phyloP scores from a whole-genome alignment of 768 basidiomycete genomes.

The Gymnopilus dilepis region DNA sequence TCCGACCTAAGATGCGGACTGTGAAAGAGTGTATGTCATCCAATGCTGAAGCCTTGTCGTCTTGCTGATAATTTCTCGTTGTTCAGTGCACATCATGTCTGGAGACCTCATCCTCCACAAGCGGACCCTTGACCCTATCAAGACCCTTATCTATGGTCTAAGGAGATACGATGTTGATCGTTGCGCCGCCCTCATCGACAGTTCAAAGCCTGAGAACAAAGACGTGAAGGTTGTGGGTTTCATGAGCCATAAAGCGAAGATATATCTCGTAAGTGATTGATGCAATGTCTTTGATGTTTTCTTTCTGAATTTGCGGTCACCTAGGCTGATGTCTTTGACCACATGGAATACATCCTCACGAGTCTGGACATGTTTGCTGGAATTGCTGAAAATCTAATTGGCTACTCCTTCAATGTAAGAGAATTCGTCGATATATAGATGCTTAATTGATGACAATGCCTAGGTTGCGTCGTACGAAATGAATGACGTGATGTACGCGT shows the following conservation, averaged over 20 bases:
- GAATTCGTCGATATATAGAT: background rate
- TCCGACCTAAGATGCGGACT: slow-evolving; percentile 64
- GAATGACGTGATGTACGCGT: slow-evolving; percentile 72
- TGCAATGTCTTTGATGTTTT: background rate
- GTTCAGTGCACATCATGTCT: slow-evolving; percentile 73
- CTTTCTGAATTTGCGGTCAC: background rate
- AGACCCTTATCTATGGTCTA: slow-evolving; percentile 69
- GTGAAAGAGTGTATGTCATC: slow-evolving; percentile 59
- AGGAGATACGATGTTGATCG: slow-evolving; percentile 74
- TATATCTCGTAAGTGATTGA: slow-evolving; percentile 56
- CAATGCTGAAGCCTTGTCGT: no score
- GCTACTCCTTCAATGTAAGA: slow-evolving; percentile 75
- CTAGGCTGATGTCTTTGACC: slow-evolving; percentile 77
- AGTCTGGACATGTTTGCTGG: slow-evolving; percentile 77
- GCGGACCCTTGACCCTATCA: slow-evolving; percentile 74
- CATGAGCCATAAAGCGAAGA: slow-evolving; percentile 72
- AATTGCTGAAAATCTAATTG: slow-evolving; percentile 73
- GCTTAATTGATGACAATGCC: background rate
- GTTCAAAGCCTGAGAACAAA: slow-evolving; percentile 42
- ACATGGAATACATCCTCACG: slow-evolving; percentile 73
- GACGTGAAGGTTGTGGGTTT: slow-evolving; percentile 55
- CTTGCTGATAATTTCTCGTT: background rate
- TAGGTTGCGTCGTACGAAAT: slow-evolving; percentile 77
- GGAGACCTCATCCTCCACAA: slow-evolving; percentile 78
- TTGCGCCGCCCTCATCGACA: slow-evolving; percentile 59